Evolutionary conservation across 768 basidiomycete species (phyloP).

Genomic region (Symmetrospora coprosmae): DNA sequence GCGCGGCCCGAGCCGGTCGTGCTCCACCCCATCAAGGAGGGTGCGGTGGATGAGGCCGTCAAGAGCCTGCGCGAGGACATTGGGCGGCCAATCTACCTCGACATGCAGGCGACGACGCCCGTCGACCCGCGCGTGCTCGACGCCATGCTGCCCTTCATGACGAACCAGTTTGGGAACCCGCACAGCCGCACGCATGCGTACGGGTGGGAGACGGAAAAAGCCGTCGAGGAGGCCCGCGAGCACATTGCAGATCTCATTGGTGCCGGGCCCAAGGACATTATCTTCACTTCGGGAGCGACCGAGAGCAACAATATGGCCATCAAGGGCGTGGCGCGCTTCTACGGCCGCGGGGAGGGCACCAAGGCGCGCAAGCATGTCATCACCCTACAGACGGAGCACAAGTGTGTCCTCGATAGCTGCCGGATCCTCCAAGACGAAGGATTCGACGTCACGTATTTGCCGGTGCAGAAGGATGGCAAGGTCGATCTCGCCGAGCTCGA

Average conservation of each 20-base stretch:
- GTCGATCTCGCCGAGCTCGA: conserved; percentile 66
- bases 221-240: conserved; percentile 81
- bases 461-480: conserved; percentile 72
- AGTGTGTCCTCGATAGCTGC: conserved; percentile 96
- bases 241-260: conserved; percentile 83
- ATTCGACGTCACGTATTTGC: conserved; percentile 95
- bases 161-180: conserved; percentile 93
- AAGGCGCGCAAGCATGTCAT: conserved; percentile 73
- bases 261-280: conserved; percentile 83
- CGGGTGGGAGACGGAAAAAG: conserved; percentile 96
- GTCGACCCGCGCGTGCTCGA: conserved; percentile 93
- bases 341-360: conserved; percentile 36
- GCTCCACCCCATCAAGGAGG: not conserved
- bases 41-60: conserved; percentile 7
- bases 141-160: conserved; percentile 87
- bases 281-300: conserved; percentile 96
- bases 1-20: not conserved
- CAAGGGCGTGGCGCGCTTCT: conserved; percentile 90
- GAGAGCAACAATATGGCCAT: conserved; percentile 96
- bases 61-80: conserved; percentile 10
- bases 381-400: conserved; percentile 57
- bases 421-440: conserved; percentile 89
- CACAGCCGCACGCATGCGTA: conserved; percentile 97
- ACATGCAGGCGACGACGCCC: conserved; percentile 84
- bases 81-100: conserved; percentile 78